Evolutionary conservation across 2,329 filamentous ascomycete genomes (phyloP), one percentile per base, ranked within the genome.

Genomic region (Ascochyta clinopodiicola): DNA sequence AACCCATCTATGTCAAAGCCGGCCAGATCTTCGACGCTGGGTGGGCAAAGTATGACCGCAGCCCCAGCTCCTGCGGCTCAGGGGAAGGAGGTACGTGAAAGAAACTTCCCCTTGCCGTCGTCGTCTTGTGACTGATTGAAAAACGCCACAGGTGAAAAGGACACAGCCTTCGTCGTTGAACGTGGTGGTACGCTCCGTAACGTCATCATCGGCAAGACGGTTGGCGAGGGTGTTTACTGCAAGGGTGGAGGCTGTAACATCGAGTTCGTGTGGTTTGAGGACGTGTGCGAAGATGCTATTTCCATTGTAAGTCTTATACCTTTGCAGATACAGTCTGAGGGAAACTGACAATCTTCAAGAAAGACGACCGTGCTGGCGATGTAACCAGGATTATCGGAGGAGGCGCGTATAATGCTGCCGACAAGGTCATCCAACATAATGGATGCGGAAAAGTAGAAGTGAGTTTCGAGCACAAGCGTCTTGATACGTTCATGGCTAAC

Each of bases 211-310:
- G 44, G 44, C 31, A 46, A 46, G 31, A 46, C 44, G 2, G 44
- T 38, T 2, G 44, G 44, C 22, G 44, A 46, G 44, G 44, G 44
- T 9, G 44, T 46, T 31, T 46, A 46, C 44, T 46, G 44, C 44
- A 46, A 46, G 44, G 44, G 44, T 29, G 44, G 44, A 36, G 44
- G 44, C 44, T 46, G 44, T 31, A 46, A 46, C 44, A 36, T 46
- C 7, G 44, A 46, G 31, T 46, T 46, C n/a, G 44, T 46, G n/a
- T 46, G 44, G 44, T 46, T 46, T n/a, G 44, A 44, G 40, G 40
- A 44, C 13, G 40, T 44, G n/a, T 44, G 40, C 40, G 40, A 44
- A 25, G 40, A 44, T 15, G 44, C 44, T 17, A 46, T 46, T 21
- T 46, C 44, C 32, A 46, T 46, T 12, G 44, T 46, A 29, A 37